Base-by-base conservation (phyloP, 495 filamentous ascomycete species). In the Xylaria nigripes region DNA sequence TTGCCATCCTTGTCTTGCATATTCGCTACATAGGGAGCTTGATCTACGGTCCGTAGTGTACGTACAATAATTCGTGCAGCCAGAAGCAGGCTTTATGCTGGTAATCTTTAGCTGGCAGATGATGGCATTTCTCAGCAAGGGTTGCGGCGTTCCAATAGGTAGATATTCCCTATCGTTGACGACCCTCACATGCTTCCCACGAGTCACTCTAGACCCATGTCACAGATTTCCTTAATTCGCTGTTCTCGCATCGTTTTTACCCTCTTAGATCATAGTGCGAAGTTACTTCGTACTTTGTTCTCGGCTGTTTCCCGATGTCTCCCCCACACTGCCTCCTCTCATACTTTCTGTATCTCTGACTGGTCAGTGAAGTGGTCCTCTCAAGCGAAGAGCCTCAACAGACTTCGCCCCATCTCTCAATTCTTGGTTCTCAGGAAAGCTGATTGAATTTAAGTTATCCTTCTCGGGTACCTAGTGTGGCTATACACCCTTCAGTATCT, bases 361-460 rank as follows among this genome's bases (percentile, higher is more conserved):
- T 69, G 62, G 12, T 61, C 62, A n/a, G 60, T 52, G 49, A 63
- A 64, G 43, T 55, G 50, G 38, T 65, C 64, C 42, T 61, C 61
- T 62, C 64, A 65, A 22, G 61, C 61, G 49, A 69, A 62, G n/a
- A 59, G 61, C 44, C 61, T 50, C 52, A 69, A 40, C 16, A 16
- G 58, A 58, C 48, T 59, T 61, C 3, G 62, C 66, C n/a, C 60
- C 44, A 32, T 67, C 59, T 67, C 59, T 64, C 66, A 67, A 30
- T 61, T 63, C 42, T 51, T 59, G 36, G 65, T 47, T 32, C 47
- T 51, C 50, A 67, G 21, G n/a, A n/a, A 24, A 61, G 45, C 40
- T 56, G 60, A 36, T 58, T 65, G 43, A 42, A n/a, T n/a, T 60
- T 10, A 59, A 34, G 21, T 48, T 61, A 38, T 67, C 62, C 48